A percentile compares a stretch with the other conserved stretches of the same genome.
Evolutionary conservation across 2,329 filamentous ascomycete species (phyloP).

Genomic region (Ophiostoma sp.): DNA sequence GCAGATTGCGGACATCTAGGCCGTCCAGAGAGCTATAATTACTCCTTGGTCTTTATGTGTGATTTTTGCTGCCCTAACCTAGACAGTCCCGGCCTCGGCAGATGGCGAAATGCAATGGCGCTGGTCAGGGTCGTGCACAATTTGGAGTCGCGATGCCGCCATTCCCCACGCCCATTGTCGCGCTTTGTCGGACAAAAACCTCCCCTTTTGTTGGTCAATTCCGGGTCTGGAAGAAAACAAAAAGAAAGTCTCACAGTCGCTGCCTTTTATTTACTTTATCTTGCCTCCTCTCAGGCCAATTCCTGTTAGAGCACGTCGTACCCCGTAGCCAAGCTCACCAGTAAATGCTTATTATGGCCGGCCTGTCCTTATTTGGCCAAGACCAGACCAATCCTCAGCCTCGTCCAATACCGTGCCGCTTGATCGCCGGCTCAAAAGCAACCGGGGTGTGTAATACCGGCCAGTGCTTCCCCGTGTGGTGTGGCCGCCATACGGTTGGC

Average conservation of each 20-base stretch:
- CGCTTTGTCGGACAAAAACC: background rate
- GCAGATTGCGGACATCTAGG: background rate
- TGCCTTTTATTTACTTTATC: background rate
- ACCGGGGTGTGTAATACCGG: background rate
- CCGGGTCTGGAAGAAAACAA: background rate
- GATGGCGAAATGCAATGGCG: conserved; percentile 12
- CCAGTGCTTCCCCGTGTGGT: background rate
- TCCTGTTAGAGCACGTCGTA: background rate
- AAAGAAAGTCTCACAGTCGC: conserved; percentile 5
- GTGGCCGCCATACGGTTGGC: background rate
- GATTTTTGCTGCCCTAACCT: background rate
- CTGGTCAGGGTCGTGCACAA: background rate
- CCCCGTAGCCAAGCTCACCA: background rate
- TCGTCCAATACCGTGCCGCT: conserved; percentile 1
- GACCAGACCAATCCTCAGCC: background rate
- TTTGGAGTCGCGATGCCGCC: conserved; percentile 1
- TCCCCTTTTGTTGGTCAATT: background rate
- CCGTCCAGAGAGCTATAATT: no score
- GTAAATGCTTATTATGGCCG: background rate
- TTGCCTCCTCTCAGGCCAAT: background rate
- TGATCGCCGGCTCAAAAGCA: background rate
- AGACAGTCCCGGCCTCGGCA: background rate
- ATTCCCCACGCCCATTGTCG: background rate
- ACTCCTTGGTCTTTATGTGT: background rate
- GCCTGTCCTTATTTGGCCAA: background rate